phyloP scores from a whole-genome alignment of 495 filamentous ascomycete genomes.

The Baudoinia panamericana region DNA sequence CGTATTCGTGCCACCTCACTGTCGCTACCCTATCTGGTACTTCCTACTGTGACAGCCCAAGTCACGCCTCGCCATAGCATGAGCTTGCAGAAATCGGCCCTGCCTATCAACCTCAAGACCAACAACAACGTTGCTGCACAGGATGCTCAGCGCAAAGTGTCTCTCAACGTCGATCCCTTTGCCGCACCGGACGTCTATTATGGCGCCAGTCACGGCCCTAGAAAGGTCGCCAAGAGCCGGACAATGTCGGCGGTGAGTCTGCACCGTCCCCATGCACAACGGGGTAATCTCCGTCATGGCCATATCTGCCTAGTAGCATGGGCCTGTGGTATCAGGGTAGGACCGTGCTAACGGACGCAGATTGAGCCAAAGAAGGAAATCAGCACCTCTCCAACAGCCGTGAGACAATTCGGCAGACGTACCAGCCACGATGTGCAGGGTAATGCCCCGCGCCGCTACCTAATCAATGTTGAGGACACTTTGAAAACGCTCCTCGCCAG shows the following conservation, averaged over 20 bases:
- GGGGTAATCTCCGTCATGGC: not conserved
- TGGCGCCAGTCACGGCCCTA: conserved; percentile 27
- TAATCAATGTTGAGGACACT: conserved; percentile 65
- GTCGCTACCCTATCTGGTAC: too few species aligned
- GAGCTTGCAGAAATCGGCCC: conserved; percentile 17
- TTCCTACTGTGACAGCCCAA: too few species aligned
- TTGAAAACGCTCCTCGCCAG: conserved; percentile 55
- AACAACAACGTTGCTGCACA: conserved; percentile 1
- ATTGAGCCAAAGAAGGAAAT: conserved; percentile 4
- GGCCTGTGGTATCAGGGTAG: not conserved
- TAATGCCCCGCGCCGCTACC: conserved; percentile 49
- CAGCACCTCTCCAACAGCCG: too few species aligned
- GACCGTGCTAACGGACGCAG: too few species aligned
- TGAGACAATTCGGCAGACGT: not conserved
- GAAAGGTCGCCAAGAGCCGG: conserved; percentile 29
- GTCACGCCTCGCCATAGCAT: conserved; percentile 19
- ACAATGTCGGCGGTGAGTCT: conserved; percentile 36
- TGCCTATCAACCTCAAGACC: conserved; percentile 9
- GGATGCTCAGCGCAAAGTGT: conserved; percentile 1
- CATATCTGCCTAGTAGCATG: too few species aligned
- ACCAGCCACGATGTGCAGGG: conserved; percentile 34
- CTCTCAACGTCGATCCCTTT: conserved; percentile 31
- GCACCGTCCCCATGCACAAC: not conserved
- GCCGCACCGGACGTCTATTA: conserved; percentile 37
- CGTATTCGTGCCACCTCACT: too few species aligned